Percentiles rank a stretch among this genome's conserved stretches.
Evolutionary conservation across 305 asterid genomes (phyloP).

Genomic region (Fraxinus paxiana): DNA sequence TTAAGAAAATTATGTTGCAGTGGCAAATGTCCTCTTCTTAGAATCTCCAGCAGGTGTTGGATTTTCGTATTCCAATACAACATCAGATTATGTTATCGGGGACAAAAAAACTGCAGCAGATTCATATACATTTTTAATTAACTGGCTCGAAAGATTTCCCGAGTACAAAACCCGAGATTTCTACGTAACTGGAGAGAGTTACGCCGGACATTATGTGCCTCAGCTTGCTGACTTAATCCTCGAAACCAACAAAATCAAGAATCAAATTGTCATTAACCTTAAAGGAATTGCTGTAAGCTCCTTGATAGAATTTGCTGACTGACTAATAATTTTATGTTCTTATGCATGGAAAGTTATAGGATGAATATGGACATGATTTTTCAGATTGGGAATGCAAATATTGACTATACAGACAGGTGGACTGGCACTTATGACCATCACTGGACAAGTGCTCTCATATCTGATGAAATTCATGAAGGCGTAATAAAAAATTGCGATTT

Average conservation of each 20-base stretch:
- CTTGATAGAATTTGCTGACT: background rate
- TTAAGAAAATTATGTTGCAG: slow-evolving; percentile 27
- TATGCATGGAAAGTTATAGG: background rate
- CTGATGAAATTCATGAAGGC: slow-evolving; percentile 43
- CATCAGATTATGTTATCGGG: slow-evolving; percentile 42
- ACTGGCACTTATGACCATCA: slow-evolving; percentile 35
- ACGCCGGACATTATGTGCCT: slow-evolving; percentile 58
- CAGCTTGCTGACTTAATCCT: slow-evolving; percentile 55
- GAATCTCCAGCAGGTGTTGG: slow-evolving; percentile 76
- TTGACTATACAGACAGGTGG: slow-evolving; percentile 26
- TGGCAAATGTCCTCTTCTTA: slow-evolving; percentile 50
- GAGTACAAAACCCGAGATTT: slow-evolving; percentile 50
- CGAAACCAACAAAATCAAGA: slow-evolving; percentile 33
- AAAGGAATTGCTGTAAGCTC: slow-evolving; percentile 57
- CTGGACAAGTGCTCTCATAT: slow-evolving; percentile 51
- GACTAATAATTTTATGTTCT: background rate
- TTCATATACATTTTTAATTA: slow-evolving; percentile 38
- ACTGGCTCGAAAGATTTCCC: slow-evolving; percentile 61
- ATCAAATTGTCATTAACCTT: slow-evolving; percentile 41
- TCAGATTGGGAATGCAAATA: slow-evolving; percentile 53
- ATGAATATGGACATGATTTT: background rate
- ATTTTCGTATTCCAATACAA: slow-evolving; percentile 49
- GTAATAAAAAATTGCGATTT: slow-evolving; percentile 36
- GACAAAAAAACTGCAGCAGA: slow-evolving; percentile 42
- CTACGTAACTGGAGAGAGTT: slow-evolving; percentile 51